Percentiles rank a stretch among this genome's conserved stretches.
These are phyloP conservation scores for Parathielavia appendiculata DNA, from an alignment of 495 filamentous ascomycete genomes.

Conservation along the genomic window DNA sequence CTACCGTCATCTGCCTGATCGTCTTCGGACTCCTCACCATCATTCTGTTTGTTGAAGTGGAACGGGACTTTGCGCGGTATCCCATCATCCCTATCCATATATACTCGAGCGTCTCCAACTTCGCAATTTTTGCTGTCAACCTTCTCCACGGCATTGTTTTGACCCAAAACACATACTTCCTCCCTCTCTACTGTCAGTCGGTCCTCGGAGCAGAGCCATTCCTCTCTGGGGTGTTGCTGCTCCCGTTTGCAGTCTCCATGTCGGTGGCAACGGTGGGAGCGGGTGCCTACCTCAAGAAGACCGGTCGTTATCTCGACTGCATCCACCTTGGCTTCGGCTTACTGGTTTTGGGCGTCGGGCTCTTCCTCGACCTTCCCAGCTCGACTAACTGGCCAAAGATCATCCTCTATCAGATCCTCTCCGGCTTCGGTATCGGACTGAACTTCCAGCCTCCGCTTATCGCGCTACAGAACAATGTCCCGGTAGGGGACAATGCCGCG, in stretches of 20 bases:
- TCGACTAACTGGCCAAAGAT: not conserved
- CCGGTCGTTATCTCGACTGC: not conserved
- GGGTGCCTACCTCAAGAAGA: not conserved
- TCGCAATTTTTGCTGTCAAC: conserved; percentile 24
- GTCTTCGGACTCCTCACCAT: conserved; percentile 21
- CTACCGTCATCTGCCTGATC: conserved; percentile 27
- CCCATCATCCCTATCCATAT: conserved; percentile 33
- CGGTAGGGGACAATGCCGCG: not conserved
- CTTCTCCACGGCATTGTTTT: conserved; percentile 23
- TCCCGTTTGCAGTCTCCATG: not conserved
- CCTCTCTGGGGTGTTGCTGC: not conserved
- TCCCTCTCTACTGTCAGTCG: conserved; percentile 49
- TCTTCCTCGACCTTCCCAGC: not conserved
- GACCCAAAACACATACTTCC: conserved; percentile 28
- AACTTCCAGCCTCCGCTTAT: not conserved
- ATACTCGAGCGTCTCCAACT: conserved; percentile 20
- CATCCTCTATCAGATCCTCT: not conserved
- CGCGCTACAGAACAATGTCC: not conserved
- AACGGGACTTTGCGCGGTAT: conserved; percentile 17
- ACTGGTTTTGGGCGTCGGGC: not conserved
- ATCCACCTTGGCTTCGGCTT: not conserved
- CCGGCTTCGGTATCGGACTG: not conserved
- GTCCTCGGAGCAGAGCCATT: conserved; percentile 31
- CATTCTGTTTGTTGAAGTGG: conserved; percentile 21
- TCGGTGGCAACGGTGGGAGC: not conserved